Evolutionary conservation across 345 rosid genomes (phyloP).

Genomic region (Litchi chinensis): DNA sequence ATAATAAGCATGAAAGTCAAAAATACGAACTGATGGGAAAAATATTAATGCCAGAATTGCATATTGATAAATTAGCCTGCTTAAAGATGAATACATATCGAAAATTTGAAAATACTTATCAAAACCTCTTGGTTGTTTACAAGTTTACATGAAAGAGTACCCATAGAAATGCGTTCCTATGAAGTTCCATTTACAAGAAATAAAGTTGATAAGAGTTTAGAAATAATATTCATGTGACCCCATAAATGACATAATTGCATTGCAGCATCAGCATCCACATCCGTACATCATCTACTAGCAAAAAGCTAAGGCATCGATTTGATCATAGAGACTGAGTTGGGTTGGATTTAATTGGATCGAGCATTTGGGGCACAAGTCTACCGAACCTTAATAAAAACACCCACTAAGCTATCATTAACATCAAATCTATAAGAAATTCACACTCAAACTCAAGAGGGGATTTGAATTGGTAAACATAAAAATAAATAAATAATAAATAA

Average conservation of each 20-base stretch:
- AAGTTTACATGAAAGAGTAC: neutral
- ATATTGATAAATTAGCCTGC: neutral
- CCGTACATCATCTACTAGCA: neutral
- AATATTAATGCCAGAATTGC: neutral
- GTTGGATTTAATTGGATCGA: neutral
- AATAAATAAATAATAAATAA: neutral
- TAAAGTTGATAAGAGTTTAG: neutral
- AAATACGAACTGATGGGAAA: neutral
- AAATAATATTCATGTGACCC: neutral
- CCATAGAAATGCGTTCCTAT: neutral
- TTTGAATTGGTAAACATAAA: neutral
- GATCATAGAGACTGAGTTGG: neutral
- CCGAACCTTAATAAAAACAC: neutral
- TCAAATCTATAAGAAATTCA: neutral
- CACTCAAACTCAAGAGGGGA: too few relatives aligned
- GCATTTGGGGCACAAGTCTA: neutral
- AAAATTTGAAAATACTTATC: neutral
- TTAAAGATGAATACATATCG: neutral
- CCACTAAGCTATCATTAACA: neutral
- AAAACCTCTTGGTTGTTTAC: neutral
- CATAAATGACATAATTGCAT: neutral
- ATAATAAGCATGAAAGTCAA: constrained; percentile 6
- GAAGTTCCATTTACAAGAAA: neutral
- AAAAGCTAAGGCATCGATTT: neutral
- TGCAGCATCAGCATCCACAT: neutral